A percentile compares a stretch with the other conserved stretches of the same genome.
Evolutionary conservation across 176 grass and related monocot species (phyloP).

Genomic region (Musa schizocarpa): DNA sequence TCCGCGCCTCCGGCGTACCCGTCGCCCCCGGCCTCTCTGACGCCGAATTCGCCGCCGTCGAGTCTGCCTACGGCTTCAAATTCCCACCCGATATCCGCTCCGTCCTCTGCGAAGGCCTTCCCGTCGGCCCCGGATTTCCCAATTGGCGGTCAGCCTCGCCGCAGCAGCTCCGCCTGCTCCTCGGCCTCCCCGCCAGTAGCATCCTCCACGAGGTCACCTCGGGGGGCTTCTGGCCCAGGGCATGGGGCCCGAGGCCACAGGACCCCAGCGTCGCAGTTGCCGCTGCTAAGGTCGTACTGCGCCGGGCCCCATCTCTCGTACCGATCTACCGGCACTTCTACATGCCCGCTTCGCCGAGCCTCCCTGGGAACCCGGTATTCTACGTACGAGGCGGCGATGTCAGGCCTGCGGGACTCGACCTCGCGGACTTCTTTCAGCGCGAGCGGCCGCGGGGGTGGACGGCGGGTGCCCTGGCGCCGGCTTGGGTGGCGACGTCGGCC

Average conservation of each 20-base stretch:
- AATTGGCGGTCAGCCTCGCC: constrained; percentile 13
- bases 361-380: constrained; percentile 18
- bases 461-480: background rate
- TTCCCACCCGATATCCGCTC: constrained; percentile 9
- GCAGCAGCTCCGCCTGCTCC: constrained; percentile 1
- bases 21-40: background rate
- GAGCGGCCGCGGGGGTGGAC: background rate
- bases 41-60: background rate
- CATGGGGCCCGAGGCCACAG: background rate
- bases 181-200: background rate
- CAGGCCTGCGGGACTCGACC: constrained; percentile 1
- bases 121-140: constrained; percentile 4
- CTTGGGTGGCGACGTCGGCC: constrained; percentile 5
- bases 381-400: background rate
- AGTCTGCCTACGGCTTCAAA: constrained; percentile 2
- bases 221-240: background rate
- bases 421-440: constrained; percentile 7
- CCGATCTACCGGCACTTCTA: constrained; percentile 19
- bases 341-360: background rate
- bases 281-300: background rate
- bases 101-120: constrained; percentile 1
- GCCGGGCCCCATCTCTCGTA: constrained; percentile 6
- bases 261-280: background rate
- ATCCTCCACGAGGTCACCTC: background rate
- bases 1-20: background rate